These are phyloP conservation scores for Hibiscus syriacus DNA, from an alignment of 345 rosid species.

Conservation along the genomic window DNA sequence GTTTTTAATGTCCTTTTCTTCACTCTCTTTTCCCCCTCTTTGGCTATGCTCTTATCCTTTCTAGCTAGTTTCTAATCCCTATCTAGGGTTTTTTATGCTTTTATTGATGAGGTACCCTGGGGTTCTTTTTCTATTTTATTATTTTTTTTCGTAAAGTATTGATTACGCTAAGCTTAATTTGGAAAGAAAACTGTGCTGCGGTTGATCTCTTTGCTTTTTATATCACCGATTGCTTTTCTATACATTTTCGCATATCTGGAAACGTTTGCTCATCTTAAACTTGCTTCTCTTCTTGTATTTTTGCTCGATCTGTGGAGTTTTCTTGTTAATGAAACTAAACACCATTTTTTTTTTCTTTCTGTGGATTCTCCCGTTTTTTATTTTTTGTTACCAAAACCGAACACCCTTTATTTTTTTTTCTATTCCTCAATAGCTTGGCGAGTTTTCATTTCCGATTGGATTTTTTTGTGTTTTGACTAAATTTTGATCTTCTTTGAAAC, in stretches of 20 bases:
- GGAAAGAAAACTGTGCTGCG: neutral
- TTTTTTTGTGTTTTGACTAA: neutral
- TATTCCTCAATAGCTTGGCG: too few relatives aligned
- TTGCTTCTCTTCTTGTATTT: neutral
- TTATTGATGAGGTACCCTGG: too few relatives aligned
- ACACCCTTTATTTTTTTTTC: neutral
- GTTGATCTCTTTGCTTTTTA: neutral
- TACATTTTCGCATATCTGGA: conserved; percentile 1
- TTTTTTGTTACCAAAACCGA: neutral
- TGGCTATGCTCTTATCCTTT: neutral
- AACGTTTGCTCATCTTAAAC: neutral
- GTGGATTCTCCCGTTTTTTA: neutral
- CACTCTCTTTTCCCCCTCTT: neutral
- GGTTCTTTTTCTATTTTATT: neutral
- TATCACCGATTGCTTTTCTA: neutral
- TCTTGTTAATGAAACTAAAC: too few relatives aligned
- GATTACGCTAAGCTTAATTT: conserved; percentile 1
- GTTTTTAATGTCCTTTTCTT: neutral
- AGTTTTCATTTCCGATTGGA: neutral
- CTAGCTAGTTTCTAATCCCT: neutral
- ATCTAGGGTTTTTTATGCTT: conserved; percentile 10
- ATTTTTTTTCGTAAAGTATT: neutral
- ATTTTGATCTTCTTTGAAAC: too few relatives aligned
- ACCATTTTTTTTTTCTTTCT: neutral
- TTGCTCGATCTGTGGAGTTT: neutral